Conservation (phyloP, 805 yeast genomes). For the Candida adriatica region DNA sequence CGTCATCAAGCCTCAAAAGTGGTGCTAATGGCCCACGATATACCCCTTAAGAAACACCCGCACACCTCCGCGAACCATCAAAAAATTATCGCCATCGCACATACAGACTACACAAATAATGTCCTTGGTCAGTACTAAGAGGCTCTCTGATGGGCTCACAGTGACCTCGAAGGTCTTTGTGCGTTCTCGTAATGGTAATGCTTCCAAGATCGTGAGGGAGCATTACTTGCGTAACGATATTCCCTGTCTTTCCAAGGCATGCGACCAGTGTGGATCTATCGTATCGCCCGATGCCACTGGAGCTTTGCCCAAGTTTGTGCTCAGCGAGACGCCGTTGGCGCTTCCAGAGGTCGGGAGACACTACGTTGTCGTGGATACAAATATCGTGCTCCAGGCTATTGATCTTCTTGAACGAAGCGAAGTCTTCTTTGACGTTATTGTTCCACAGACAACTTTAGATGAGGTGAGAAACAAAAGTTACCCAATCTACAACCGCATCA, state of each 20-base stretch:
- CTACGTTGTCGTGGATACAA: slow-evolving; percentile 81
- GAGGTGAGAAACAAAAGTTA: slow-evolving; percentile 84
- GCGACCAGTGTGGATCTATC: slow-evolving; percentile 51
- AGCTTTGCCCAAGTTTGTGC: slow-evolving; percentile 54
- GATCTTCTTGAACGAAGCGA: slow-evolving; percentile 76
- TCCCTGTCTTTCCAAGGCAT: slow-evolving; percentile 76
- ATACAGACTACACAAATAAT: too few relatives aligned
- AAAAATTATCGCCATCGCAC: too few relatives aligned
- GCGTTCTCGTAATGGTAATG: slow-evolving; percentile 82
- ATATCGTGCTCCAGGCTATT: slow-evolving; percentile 79
- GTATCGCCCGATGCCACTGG: slow-evolving; percentile 62
- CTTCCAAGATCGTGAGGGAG: slow-evolving; percentile 87
- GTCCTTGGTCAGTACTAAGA: slow-evolving; percentile 25
- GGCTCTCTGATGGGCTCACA: slow-evolving; percentile 44
- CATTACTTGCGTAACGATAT: slow-evolving; percentile 90
- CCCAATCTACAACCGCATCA: slow-evolving; percentile 80
- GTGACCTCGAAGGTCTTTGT: slow-evolving; percentile 89
- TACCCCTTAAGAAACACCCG: too few relatives aligned
- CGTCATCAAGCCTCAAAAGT: too few relatives aligned
- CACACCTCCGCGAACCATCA: too few relatives aligned
- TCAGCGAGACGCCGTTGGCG: slow-evolving; percentile 53
- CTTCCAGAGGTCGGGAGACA: slow-evolving; percentile 55
- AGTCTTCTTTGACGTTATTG: slow-evolving; percentile 79
- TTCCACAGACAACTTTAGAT: slow-evolving; percentile 94
- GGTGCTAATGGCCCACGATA: too few relatives aligned